Conservation (phyloP, 2,329 filamentous ascomycete genomes). For the Nothopassalora personata region DNA sequence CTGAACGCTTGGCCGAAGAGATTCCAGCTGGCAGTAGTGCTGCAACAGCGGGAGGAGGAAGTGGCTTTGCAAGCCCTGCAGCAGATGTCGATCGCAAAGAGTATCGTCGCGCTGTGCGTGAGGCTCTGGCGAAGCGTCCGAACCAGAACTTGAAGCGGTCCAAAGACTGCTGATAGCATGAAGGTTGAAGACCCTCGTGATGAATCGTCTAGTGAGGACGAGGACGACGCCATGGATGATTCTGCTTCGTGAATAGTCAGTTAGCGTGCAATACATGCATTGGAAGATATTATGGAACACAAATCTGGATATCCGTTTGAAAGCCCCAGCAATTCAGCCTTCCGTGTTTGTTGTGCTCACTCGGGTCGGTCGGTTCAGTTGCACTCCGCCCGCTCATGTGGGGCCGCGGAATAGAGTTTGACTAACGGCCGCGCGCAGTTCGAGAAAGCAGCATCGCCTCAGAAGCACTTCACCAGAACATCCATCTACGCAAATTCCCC, state of each 20-base stretch:
- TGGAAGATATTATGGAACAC: neutral
- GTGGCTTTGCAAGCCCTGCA: conserved; percentile 42
- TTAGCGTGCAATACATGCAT: neutral
- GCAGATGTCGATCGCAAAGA: conserved; percentile 17
- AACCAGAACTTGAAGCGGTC: conserved; percentile 10
- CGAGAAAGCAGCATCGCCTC: neutral
- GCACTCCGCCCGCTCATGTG: neutral
- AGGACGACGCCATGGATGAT: conserved; percentile 11
- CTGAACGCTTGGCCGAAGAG: conserved; percentile 44
- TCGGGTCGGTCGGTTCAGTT: neutral
- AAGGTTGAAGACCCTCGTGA: conserved; percentile 15
- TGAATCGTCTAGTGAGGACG: conserved; percentile 3
- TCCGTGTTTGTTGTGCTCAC: neutral
- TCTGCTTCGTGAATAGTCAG: neutral
- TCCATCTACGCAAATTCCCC: neutral
- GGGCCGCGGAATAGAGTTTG: neutral
- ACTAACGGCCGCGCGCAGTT: neutral
- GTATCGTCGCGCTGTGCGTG: conserved; percentile 17
- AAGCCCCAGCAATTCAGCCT: no score
- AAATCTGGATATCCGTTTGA: no score
- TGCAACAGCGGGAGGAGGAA: conserved; percentile 45
- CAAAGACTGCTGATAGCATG: conserved; percentile 20
- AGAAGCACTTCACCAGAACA: neutral
- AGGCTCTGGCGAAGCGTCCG: conserved; percentile 6
- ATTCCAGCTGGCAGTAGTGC: conserved; percentile 47